A percentile compares a stretch with the other conserved stretches of the same genome.
These are phyloP conservation scores for Alternaria arborescens DNA, from an alignment of 2,329 filamentous ascomycete genomes.

Conservation along the genomic window DNA sequence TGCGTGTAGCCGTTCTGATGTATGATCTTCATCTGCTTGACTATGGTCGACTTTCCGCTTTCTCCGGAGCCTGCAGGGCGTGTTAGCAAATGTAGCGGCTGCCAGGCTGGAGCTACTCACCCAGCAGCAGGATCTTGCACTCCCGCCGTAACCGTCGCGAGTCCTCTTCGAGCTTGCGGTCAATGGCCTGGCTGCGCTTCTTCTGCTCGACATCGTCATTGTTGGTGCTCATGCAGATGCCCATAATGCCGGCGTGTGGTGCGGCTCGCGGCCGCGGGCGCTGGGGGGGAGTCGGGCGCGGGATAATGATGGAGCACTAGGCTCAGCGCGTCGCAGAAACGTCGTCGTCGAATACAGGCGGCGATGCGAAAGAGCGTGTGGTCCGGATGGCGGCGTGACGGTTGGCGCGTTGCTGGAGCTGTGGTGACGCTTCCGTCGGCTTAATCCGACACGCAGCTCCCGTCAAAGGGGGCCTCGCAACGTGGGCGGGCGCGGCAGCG, in stretches of 20 bases:
- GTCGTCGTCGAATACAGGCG: slow-evolving; percentile 17
- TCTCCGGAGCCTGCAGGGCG: slow-evolving; percentile 82
- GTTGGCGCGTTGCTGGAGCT: slow-evolving; percentile 21
- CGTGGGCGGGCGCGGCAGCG: slow-evolving; percentile 15
- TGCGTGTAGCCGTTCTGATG: slow-evolving; percentile 97
- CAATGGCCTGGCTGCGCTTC: slow-evolving; percentile 96
- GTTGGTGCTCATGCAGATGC: slow-evolving; percentile 88
- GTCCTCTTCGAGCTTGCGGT: slow-evolving; percentile 92
- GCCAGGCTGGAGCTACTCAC: slow-evolving; percentile 63
- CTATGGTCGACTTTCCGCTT: slow-evolving; percentile 98
- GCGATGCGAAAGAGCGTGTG: slow-evolving; percentile 32
- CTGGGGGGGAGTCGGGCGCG: slow-evolving; percentile 22
- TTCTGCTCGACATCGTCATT: slow-evolving; percentile 90
- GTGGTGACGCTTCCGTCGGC: slow-evolving; percentile 35
- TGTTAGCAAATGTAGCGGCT: slow-evolving; percentile 34
- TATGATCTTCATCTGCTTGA: slow-evolving; percentile 99
- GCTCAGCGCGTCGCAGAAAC: slow-evolving; percentile 43
- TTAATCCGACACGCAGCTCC: slow-evolving; percentile 27
- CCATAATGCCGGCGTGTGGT: slow-evolving; percentile 69
- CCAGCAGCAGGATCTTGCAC: slow-evolving; percentile 97
- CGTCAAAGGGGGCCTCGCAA: slow-evolving; percentile 26
- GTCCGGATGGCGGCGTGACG: slow-evolving; percentile 30
- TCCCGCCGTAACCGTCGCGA: slow-evolving; percentile 90
- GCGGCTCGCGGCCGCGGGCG: slow-evolving; percentile 44
- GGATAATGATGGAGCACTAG: slow-evolving; percentile 27